Base-by-base conservation (phyloP, 139 green algal species). In the Tetradesmus lagerheimii region DNA sequence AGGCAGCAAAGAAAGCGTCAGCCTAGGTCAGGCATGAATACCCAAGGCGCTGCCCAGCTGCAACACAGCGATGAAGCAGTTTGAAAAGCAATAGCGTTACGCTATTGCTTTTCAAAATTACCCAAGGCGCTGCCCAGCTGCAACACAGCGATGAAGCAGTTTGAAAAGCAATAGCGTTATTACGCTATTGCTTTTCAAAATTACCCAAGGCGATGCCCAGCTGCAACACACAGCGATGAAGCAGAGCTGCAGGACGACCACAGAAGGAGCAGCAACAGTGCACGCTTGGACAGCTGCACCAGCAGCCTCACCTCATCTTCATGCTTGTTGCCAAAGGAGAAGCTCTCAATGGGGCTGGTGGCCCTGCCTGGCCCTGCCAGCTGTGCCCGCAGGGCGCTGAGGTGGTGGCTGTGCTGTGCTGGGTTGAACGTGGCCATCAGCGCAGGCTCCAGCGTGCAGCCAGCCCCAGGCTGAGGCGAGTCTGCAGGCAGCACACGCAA, bases 321-420 rank as follows among this genome's bases (percentile, higher is more conserved):
- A n/a, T 43, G 57, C 64, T 74, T 88, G 38, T 64, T 80, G 37
- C 83, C 83, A 64, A 88, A 88, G 1, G 83, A 88, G 62, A 89
- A 83, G 43, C 71, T 82, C 38, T 83, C 31, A 23, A 89, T 27
- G 29, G 67, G 85, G n/a, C 85, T 83, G 41, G 39, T n/a, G 8
- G 67, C 9, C 6, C 71, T 74, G 67, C 71, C 43, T 80, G 25
- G 74, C 29, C 74, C 74, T 23, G 34, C 74, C 31, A 39, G 74
- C n/a, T 43, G 74, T 39, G 74, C 34, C 34, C 74, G 34, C 31
- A 80, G 27, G 16, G 25, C 47, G 41, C 66, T 47, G n/a, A 75
- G 15, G 1, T 45, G 11, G 12, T 20, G 23, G 38, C 37, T n/a
- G 6, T 86, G 80, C 27, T 75, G 47, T 3, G 14, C 43, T 83